Percentiles rank a stretch among this genome's conserved stretches.
These are phyloP conservation scores for Daldinia childiae DNA, from an alignment of 495 filamentous ascomycete species.

Conservation along the genomic window DNA sequence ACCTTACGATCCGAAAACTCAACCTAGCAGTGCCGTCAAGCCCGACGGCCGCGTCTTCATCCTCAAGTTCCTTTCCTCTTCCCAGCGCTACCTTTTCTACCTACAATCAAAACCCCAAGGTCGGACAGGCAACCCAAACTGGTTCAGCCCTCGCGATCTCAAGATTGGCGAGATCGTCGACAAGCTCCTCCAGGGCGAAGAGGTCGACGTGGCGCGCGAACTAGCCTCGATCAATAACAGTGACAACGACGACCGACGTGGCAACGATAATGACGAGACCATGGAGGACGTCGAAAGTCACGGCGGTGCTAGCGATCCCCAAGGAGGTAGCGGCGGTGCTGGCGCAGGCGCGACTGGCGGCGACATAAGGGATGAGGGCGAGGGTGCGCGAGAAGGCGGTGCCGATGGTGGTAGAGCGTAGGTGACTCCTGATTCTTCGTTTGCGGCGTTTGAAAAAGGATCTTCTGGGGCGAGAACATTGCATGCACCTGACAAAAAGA, in stretches of 20 bases:
- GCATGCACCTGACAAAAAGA: constrained; percentile 29
- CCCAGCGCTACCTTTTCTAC: constrained; percentile 93
- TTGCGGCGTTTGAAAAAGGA: constrained; percentile 44
- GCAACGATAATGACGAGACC: constrained; percentile 72
- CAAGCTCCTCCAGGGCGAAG: constrained; percentile 82
- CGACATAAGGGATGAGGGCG: constrained; percentile 89
- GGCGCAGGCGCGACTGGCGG: constrained; percentile 87
- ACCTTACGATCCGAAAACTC: constrained; percentile 70
- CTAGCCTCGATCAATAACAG: constrained; percentile 69
- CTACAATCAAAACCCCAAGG: constrained; percentile 89
- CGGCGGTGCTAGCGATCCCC: constrained; percentile 65
- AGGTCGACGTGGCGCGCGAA: constrained; percentile 84
- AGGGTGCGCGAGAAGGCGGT: constrained; percentile 86
- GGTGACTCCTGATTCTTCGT: constrained; percentile 69
- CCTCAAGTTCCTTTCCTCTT: constrained; percentile 94
- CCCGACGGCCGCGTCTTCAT: constrained; percentile 93
- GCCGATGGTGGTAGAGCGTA: constrained; percentile 99
- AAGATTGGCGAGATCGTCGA: constrained; percentile 88
- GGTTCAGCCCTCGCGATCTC: constrained; percentile 81
- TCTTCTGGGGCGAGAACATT: constrained; percentile 32
- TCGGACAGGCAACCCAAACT: constrained; percentile 72
- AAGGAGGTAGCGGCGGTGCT: constrained; percentile 77
- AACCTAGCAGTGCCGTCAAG: constrained; percentile 61
- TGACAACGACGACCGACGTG: constrained; percentile 68
- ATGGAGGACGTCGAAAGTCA: constrained; percentile 86